Conservation (phyloP, 169 alveolate genomes). For the Plasmodium coatneyi region DNA sequence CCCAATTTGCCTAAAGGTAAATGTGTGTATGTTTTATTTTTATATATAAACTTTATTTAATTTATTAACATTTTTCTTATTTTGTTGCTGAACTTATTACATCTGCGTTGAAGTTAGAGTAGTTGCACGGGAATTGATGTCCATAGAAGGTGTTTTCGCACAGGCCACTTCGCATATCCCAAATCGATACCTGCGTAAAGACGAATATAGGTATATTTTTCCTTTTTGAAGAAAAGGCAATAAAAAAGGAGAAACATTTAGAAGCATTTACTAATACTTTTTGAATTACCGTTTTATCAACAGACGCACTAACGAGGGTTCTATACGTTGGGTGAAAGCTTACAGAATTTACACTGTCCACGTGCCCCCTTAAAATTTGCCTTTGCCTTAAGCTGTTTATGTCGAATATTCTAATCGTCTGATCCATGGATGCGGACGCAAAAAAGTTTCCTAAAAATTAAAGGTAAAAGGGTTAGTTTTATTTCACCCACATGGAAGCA, state of each 20-base stretch:
- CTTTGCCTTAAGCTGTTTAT: slow-evolving; percentile 72
- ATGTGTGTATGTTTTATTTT: slow-evolving; percentile 15
- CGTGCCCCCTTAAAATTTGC: slow-evolving; percentile 75
- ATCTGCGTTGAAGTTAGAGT: slow-evolving; percentile 56
- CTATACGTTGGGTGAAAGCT: slow-evolving; percentile 60
- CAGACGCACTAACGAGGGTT: slow-evolving; percentile 72
- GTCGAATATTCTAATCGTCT: slow-evolving; percentile 73
- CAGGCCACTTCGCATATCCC: slow-evolving; percentile 76
- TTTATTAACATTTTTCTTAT: background rate
- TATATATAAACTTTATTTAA: slow-evolving; percentile 10
- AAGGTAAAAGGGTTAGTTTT: background rate
- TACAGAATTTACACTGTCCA: slow-evolving; percentile 72
- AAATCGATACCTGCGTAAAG: slow-evolving; percentile 63
- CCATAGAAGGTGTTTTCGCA: slow-evolving; percentile 74
- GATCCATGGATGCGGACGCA: slow-evolving; percentile 76
- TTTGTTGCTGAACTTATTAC: slow-evolving; percentile 20
- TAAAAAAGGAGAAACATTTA: slow-evolving; percentile 1
- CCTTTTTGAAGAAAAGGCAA: background rate
- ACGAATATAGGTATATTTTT: background rate
- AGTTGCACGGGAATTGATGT: slow-evolving; percentile 67
- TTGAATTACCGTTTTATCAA: slow-evolving; percentile 62
- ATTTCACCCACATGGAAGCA: background rate
- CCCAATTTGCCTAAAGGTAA: slow-evolving; percentile 67
- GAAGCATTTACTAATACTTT: background rate
- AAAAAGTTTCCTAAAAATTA: slow-evolving; percentile 57